Evolutionary conservation across 2,329 filamentous ascomycete species (phyloP).

Genomic region (Aspergillus sp.): DNA sequence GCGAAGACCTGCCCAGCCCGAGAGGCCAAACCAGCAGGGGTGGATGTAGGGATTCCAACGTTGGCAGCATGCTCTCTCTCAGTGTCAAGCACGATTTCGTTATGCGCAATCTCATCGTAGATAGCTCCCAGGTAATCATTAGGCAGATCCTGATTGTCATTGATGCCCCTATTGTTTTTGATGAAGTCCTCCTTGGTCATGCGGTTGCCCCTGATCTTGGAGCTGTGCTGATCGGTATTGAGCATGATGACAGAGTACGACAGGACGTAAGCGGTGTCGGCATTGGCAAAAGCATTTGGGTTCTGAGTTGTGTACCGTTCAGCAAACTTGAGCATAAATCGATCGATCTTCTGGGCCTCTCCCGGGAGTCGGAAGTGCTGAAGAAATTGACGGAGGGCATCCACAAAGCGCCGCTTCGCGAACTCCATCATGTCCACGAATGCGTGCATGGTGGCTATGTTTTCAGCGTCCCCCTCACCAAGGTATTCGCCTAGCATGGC

Average conservation of each 20-base stretch:
- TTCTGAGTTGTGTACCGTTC: conserved; percentile 94
- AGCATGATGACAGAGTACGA: conserved; percentile 96
- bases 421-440: conserved; percentile 98
- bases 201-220: conserved; percentile 73
- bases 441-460: conserved; percentile 97
- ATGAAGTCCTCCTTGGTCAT: conserved; percentile 99
- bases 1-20: conserved; percentile 85
- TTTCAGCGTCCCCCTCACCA: conserved; percentile 87
- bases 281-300: conserved; percentile 95
- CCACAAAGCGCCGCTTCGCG: conserved; percentile 84
- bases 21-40: conserved; percentile 69
- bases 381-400: conserved; percentile 84
- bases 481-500: conserved; percentile 90
- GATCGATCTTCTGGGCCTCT: conserved; percentile 98
- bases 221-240: conserved; percentile 93
- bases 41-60: conserved; percentile 62
- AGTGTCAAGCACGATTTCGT: conserved; percentile 93
- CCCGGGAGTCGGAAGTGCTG: conserved; percentile 94
- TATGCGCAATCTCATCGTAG: conserved; percentile 84
- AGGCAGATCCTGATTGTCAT: conserved; percentile 90
- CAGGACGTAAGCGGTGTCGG: conserved; percentile 94
- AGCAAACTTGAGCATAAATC: conserved; percentile 98
- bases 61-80: conserved; percentile 88
- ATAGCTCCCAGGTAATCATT: conserved; percentile 88
- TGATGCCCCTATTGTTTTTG: conserved; percentile 98